These are phyloP conservation scores for Asterophora parasitica DNA, from an alignment of 768 basidiomycete genomes.

Conservation along the genomic window DNA sequence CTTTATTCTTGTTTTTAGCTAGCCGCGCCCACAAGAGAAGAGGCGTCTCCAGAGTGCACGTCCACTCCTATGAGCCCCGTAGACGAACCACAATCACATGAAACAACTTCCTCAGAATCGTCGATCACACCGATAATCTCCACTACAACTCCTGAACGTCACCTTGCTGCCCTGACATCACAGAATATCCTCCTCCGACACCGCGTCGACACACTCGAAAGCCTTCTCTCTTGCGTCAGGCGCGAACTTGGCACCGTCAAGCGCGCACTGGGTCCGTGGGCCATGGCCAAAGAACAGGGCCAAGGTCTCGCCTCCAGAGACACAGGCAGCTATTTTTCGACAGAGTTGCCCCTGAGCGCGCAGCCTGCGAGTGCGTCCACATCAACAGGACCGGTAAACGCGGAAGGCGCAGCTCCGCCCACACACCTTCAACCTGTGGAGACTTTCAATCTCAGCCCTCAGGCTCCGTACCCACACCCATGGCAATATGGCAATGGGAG, in stretches of 20 bases:
- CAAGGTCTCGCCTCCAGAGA: neutral
- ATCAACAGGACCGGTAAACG: constrained; percentile 17
- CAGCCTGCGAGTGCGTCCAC: constrained; percentile 22
- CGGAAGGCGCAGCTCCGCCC: constrained; percentile 4
- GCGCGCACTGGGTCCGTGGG: constrained; percentile 54
- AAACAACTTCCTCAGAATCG: neutral
- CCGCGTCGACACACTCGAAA: constrained; percentile 56
- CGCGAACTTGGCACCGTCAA: constrained; percentile 55
- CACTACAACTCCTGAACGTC: constrained; percentile 15
- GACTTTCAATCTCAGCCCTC: neutral
- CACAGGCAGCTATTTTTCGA: constrained; percentile 12
- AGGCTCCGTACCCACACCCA: neutral
- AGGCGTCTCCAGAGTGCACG: too few species aligned
- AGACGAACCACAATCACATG: neutral
- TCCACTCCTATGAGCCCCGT: too few species aligned
- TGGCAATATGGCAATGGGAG: neutral
- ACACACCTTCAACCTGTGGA: too few species aligned
- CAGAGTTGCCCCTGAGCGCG: constrained; percentile 20
- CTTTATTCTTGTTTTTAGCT: too few species aligned
- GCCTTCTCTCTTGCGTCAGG: constrained; percentile 42
- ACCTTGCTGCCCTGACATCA: constrained; percentile 40
- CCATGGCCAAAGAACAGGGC: constrained; percentile 13
- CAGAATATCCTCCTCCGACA: constrained; percentile 65
- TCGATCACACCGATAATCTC: neutral
- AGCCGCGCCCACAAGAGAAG: too few species aligned